Evolutionary conservation across 108 stramenopile genomes (phyloP).

Genomic region (Skeletonema grethae): DNA sequence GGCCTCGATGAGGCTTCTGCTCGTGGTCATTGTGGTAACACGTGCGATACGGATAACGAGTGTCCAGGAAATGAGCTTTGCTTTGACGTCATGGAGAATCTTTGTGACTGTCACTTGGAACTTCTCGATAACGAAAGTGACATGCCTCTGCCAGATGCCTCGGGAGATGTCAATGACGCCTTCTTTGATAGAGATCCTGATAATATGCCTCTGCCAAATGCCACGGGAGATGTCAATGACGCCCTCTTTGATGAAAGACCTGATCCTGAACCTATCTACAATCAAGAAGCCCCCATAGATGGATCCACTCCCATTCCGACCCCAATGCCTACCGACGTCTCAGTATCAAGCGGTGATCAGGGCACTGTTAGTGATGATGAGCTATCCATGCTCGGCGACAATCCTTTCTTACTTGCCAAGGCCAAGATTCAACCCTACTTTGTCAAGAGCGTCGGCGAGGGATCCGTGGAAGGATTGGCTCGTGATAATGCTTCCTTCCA

Average conservation of each 20-base stretch:
- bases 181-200: background rate
- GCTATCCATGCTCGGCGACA: background rate
- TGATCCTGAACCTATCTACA: background rate
- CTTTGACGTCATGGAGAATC: slow-evolving; percentile 30
- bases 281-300: too few relatives aligned
- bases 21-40: slow-evolving; percentile 37
- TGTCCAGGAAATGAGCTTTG: slow-evolving; percentile 30
- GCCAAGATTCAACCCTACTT: background rate
- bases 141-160: background rate
- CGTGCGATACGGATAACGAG: slow-evolving; percentile 23
- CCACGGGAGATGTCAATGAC: background rate
- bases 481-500: background rate
- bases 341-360: too few relatives aligned
- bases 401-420: background rate
- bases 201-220: background rate
- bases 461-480: background rate
- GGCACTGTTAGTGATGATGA: too few relatives aligned
- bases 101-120: slow-evolving; percentile 33
- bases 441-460: background rate
- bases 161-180: background rate
- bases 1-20: slow-evolving; percentile 44
- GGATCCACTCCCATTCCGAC: too few relatives aligned
- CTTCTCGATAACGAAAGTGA: background rate
- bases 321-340: too few relatives aligned
- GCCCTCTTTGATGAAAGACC: background rate